Evolutionary conservation across 176 grass and related monocot genomes (phyloP), one percentile per base, ranked within the genome.

Genomic region (Themeda triandra): DNA sequence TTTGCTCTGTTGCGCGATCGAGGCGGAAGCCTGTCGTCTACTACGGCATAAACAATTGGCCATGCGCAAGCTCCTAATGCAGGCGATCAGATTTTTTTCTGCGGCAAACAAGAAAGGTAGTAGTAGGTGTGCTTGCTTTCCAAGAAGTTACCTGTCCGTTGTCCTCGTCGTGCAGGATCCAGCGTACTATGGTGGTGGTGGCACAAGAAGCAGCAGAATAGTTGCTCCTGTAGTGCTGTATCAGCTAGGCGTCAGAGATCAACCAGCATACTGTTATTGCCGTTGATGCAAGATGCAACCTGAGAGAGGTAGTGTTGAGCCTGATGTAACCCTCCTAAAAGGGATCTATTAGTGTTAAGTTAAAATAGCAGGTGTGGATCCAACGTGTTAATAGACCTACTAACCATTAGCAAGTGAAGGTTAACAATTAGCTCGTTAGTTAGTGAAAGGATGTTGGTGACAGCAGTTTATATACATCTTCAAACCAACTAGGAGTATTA

Each of bases 11-110:
- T 36, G 53, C 53, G 25, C 35, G 3, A n/a, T n/a, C n/a, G n/a
- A 65, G 76, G 62, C 13, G 15, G 48, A 45, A 60, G 56, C 56
- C 21, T 24, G n/a, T 23, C 45, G 13, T 23, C 0, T 14, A 3
- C 17, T 7, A 56, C 25, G 15, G 30, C n/a, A 28, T 51, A 59
- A 51, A 73, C 2, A 86, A n/a, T 1, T 21, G 60, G 7, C 8
- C 69, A 31, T 7, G 58, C 6, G 41, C 29, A 71, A 66, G 69
- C 54, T 64, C 40, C 60, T 1, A 59, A 60, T 21, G 62, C 45
- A 69, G 68, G 18, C 49, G 68, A 48, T 15, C 15, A 36, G 60
- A 68, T 75, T 78, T 25, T 33, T 82, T 80, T 32, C 78, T 48
- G 37, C 70, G 35, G 2, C 36, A 27, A 10, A 69, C 71, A 67